A percentile compares a stretch with the other conserved stretches of the same genome.
Evolutionary conservation across 305 asterid genomes (phyloP).

Genomic region (Petunia hybrid): DNA sequence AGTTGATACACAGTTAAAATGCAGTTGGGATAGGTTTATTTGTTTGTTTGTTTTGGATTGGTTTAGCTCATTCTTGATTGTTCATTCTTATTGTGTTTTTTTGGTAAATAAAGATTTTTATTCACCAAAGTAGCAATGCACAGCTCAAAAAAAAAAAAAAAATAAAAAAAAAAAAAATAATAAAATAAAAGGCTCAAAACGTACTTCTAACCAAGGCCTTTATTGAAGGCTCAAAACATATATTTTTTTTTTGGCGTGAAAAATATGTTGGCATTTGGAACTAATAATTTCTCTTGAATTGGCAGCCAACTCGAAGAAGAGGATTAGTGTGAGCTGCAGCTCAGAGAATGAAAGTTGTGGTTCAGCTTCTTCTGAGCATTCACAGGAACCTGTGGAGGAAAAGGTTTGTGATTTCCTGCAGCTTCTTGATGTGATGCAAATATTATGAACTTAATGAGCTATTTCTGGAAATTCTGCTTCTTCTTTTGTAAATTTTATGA

Average conservation of each 20-base stretch:
- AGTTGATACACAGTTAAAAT: not conserved
- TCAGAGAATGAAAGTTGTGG: constrained; percentile 58
- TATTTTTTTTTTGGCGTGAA: not conserved
- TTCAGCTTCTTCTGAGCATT: constrained; percentile 43
- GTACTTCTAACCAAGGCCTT: not conserved
- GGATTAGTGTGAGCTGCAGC: constrained; percentile 57
- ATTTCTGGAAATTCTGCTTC: not conserved
- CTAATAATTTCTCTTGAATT: not conserved
- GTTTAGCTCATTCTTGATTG: constrained; percentile 10
- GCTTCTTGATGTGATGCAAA: constrained; percentile 12
- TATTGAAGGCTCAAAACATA: not conserved
- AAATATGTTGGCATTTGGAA: not conserved
- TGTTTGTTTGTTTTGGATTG: not conserved
- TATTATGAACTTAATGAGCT: not conserved
- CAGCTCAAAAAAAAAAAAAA: too few species aligned
- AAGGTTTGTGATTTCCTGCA: constrained; percentile 48
- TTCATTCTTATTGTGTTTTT: not conserved
- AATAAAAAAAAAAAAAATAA: too few species aligned
- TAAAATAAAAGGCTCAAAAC: too few species aligned
- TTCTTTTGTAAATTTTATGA: not conserved
- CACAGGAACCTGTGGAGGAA: constrained; percentile 47
- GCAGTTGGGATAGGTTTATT: not conserved
- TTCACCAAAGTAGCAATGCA: too few species aligned
- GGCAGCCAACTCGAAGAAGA: constrained; percentile 53
- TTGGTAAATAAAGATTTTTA: not conserved